phyloP scores from a whole-genome alignment of 257 asterid genomes.

The Solanum bulbocastanum region DNA sequence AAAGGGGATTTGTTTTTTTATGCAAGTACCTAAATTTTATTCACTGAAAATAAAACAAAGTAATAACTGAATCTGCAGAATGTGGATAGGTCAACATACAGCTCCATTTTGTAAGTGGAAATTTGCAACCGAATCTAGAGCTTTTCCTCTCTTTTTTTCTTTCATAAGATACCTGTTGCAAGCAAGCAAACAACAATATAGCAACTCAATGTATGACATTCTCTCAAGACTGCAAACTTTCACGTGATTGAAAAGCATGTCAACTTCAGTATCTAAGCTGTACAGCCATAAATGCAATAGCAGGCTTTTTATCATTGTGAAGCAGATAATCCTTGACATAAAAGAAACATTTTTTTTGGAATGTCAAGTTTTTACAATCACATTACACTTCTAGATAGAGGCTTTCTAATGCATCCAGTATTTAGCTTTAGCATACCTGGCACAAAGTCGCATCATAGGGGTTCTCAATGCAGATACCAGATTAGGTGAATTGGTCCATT shows the following conservation, averaged over 20 bases:
- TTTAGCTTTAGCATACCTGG: conserved; percentile 40
- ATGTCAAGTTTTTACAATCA: not conserved
- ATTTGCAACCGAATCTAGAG: conserved; percentile 90
- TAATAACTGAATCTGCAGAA: not conserved
- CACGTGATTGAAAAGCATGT: not conserved
- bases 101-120: conserved; percentile 99
- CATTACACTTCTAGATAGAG: not conserved
- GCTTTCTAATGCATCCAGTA: not conserved
- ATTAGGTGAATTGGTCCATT: conserved; percentile 58
- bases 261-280: not conserved
- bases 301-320: not conserved
- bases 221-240: not conserved
- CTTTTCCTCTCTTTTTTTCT: conserved; percentile 93
- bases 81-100: conserved; percentile 35
- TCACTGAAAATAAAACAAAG: not conserved
- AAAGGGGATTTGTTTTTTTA: not conserved
- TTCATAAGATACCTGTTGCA: conserved; percentile 65
- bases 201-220: not conserved
- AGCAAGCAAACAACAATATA: not conserved
- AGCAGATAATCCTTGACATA: not conserved
- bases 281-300: not conserved
- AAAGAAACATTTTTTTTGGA: not conserved
- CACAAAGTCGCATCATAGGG: conserved; percentile 82
- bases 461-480: conserved; percentile 34
- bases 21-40: not conserved